These are phyloP conservation scores for Sarocladiaceae sp. DNA, from an alignment of 2,329 filamentous ascomycete species.

Conservation along the genomic window DNA sequence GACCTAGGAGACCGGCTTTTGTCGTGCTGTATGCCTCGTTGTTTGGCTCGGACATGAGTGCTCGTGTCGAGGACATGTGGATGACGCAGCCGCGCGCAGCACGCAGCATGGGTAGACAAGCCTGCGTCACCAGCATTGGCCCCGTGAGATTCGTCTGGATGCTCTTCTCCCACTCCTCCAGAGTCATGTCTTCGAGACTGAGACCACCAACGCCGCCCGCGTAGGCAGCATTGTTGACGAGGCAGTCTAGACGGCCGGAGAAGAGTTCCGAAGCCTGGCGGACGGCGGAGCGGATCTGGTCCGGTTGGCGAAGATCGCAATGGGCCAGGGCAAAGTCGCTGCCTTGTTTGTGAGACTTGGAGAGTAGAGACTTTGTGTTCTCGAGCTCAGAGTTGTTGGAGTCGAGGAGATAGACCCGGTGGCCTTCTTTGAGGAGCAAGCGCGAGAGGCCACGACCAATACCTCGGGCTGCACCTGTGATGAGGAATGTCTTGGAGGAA, in stretches of 20 bases:
- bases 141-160: constrained; percentile 32
- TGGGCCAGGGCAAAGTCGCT: constrained; percentile 18
- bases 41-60: constrained; percentile 39
- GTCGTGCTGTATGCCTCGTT: constrained; percentile 43
- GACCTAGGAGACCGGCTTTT: constrained; percentile 43
- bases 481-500: constrained; percentile 15
- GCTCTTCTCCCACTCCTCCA: constrained; percentile 30
- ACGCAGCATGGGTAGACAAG: constrained; percentile 20
- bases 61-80: constrained; percentile 43
- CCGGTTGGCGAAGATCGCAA: constrained; percentile 25
- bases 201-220: constrained; percentile 26
- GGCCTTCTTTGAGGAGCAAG: constrained; percentile 28
- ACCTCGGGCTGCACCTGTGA: constrained; percentile 17
- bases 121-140: constrained; percentile 23
- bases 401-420: constrained; percentile 34
- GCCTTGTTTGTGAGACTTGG: constrained; percentile 10
- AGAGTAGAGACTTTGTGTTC: constrained; percentile 24
- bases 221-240: constrained; percentile 36
- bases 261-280: constrained; percentile 25
- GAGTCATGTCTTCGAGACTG: constrained; percentile 22
- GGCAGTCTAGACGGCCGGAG: constrained; percentile 27
- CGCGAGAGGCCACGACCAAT: constrained; percentile 18
- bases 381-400: constrained; percentile 28
- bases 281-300: constrained; percentile 23
- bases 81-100: constrained; percentile 26